Evolutionary conservation across 106 monocot genomes (phyloP).

Genomic region (Dendrobium catenatum): DNA sequence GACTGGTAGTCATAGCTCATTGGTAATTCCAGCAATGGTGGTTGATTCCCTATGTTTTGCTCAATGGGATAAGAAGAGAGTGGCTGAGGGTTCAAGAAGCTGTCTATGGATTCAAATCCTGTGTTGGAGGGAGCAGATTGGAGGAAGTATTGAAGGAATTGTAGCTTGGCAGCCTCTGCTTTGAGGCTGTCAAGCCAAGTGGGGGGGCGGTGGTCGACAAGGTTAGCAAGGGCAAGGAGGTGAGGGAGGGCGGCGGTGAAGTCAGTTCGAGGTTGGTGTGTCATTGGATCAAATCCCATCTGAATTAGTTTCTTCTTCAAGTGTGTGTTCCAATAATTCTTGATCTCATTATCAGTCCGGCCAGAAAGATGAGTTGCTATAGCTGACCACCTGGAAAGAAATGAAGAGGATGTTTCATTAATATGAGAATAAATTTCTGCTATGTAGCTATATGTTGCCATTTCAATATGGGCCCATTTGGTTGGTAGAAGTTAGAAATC

Average conservation of each 20-base stretch:
- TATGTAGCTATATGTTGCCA: no score
- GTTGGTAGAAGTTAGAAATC: no score
- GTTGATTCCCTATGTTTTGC: neutral
- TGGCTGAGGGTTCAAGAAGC: neutral
- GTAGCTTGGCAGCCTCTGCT: constrained; percentile 48
- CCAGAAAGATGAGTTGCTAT: constrained; percentile 84
- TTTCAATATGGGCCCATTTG: no score
- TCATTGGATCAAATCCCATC: constrained; percentile 92
- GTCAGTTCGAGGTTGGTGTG: constrained; percentile 76
- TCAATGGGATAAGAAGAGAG: neutral
- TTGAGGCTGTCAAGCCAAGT: constrained; percentile 44
- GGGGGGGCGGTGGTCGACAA: constrained; percentile 23
- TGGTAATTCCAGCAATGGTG: neutral
- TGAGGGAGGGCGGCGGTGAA: constrained; percentile 72
- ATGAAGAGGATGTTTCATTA: neutral
- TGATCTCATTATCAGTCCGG: constrained; percentile 88
- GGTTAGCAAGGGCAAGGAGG: constrained; percentile 62
- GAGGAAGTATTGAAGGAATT: constrained; percentile 58
- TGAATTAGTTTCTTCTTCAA: constrained; percentile 90
- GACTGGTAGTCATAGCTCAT: neutral
- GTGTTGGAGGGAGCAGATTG: constrained; percentile 8
- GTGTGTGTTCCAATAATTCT: constrained; percentile 97
- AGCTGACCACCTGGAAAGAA: constrained; percentile 64
- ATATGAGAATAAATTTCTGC: no score
- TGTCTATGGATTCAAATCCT: neutral